Evolutionary conservation across 1,284 basidiomycete genomes (phyloP).

Genomic region (Pseudozyma pruni): DNA sequence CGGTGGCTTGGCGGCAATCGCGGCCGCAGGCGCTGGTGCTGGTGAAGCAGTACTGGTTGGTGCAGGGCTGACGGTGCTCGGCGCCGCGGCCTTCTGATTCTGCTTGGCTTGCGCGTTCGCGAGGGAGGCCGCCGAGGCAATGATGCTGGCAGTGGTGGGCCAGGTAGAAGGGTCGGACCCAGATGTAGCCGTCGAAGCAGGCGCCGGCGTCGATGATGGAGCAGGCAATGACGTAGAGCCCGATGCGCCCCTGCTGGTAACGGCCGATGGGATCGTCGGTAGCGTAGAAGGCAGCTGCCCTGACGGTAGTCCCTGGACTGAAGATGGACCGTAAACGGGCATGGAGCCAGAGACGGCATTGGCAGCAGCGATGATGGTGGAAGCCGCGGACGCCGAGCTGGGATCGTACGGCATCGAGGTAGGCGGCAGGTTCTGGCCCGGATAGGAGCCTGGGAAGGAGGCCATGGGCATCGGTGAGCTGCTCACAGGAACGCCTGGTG

Average conservation of each 20-base stretch:
- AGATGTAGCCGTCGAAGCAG: constrained; percentile 9
- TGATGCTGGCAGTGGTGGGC: constrained; percentile 47
- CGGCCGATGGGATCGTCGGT: constrained; percentile 30
- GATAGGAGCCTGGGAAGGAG: constrained; percentile 6
- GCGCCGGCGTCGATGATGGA: constrained; percentile 6
- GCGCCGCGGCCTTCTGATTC: constrained; percentile 11
- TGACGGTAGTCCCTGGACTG: constrained; percentile 12
- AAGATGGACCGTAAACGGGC: constrained; percentile 23
- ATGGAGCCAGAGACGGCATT: constrained; percentile 41
- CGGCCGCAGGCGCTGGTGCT: constrained; percentile 6
- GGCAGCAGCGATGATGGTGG: constrained; percentile 43
- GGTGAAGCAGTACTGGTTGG: constrained; percentile 6
- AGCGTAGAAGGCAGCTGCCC: constrained; percentile 28
- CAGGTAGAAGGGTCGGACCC: constrained; percentile 26
- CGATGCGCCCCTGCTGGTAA: constrained; percentile 10
- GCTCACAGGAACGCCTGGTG: neutral
- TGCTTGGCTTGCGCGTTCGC: constrained; percentile 39
- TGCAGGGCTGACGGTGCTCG: neutral
- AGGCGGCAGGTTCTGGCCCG: neutral
- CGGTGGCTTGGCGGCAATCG: constrained; percentile 24
- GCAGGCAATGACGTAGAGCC: constrained; percentile 10
- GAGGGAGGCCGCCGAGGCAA: constrained; percentile 42
- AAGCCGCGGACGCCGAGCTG: constrained; percentile 36
- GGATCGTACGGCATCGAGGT: constrained; percentile 19
- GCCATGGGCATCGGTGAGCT: constrained; percentile 11